These are phyloP conservation scores for Hyaloscypha hepaticicola DNA, from an alignment of 495 filamentous ascomycete genomes.

Conservation along the genomic window DNA sequence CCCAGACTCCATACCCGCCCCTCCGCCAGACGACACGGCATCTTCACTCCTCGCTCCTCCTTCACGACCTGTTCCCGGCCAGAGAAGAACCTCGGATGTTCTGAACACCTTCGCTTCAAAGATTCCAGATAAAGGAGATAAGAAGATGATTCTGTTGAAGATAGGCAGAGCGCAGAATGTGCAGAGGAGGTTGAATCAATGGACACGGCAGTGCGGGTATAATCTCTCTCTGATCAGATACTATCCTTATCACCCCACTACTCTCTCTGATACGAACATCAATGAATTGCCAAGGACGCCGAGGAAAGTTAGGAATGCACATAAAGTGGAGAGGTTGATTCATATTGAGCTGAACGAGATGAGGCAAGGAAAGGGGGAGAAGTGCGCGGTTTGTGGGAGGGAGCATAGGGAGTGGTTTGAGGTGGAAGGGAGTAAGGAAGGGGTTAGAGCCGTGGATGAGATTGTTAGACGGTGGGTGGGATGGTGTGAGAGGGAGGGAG, in stretches of 20 bases:
- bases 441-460: conserved; percentile 75
- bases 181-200: conserved; percentile 85
- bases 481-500: conserved; percentile 60
- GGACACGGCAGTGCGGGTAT: conserved; percentile 89
- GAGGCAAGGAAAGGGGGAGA: conserved; percentile 51
- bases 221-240: conserved; percentile 82
- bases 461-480: conserved; percentile 82
- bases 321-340: conserved; percentile 87
- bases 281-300: conserved; percentile 38
- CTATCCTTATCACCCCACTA: conserved; percentile 79
- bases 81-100: conserved; percentile 64
- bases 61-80: conserved; percentile 40
- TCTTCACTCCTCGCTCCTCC: conserved; percentile 56
- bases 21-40: conserved; percentile 57
- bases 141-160: conserved; percentile 74
- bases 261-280: conserved; percentile 31
- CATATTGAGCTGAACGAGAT: conserved; percentile 80
- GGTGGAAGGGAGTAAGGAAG: conserved; percentile 70
- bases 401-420: conserved; percentile 97
- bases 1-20: conserved; percentile 48
- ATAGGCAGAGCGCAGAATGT: conserved; percentile 92
- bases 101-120: conserved; percentile 40
- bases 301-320: conserved; percentile 79
- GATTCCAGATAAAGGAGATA: conserved; percentile 3
- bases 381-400: conserved; percentile 77